phyloP scores from a whole-genome alignment of 208 protist species.

The Trypanosoma congolense region DNA sequence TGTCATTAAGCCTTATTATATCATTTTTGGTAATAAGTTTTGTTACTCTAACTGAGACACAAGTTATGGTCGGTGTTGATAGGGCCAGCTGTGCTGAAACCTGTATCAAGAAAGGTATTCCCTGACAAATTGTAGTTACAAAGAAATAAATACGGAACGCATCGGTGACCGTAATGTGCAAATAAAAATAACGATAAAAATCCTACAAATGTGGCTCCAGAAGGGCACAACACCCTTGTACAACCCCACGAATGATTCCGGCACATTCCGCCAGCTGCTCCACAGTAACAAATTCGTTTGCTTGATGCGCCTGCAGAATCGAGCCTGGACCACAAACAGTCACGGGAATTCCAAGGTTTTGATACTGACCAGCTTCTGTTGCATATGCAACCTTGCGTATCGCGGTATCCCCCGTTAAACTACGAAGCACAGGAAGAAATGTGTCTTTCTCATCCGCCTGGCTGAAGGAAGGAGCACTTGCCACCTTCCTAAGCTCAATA shows the following conservation, averaged over 20 bases:
- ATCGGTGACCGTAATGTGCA: too few relatives aligned
- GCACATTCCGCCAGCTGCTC: conserved; percentile 49
- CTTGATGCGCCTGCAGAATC: conserved; percentile 60
- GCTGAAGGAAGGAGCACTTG: conserved; percentile 2
- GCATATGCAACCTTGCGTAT: conserved; percentile 53
- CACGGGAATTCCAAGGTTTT: conserved; percentile 40
- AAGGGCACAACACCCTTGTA: conserved; percentile 23
- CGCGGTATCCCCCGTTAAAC: conserved; percentile 30
- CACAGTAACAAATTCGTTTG: conserved; percentile 57
- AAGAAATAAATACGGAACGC: too few relatives aligned
- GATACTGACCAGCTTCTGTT: conserved; percentile 53
- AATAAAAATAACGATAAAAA: too few relatives aligned
- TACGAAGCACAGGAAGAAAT: conserved; percentile 33
- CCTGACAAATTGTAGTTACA: too few relatives aligned
- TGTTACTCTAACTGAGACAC: too few relatives aligned
- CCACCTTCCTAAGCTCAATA: conserved; percentile 14
- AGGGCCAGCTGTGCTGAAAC: too few relatives aligned
- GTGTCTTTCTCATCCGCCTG: conserved; percentile 29
- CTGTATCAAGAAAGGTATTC: too few relatives aligned
- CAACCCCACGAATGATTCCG: conserved; percentile 27
- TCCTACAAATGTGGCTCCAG: conserved; percentile 27
- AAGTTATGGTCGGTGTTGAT: too few relatives aligned
- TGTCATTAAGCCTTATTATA: too few relatives aligned
- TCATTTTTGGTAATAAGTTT: too few relatives aligned
- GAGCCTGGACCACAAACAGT: conserved; percentile 58